Percentiles rank a stretch among this genome's conserved stretches.
Evolutionary conservation across 129 eudicot genomes (phyloP).

Genomic region (Apium graveolens): DNA sequence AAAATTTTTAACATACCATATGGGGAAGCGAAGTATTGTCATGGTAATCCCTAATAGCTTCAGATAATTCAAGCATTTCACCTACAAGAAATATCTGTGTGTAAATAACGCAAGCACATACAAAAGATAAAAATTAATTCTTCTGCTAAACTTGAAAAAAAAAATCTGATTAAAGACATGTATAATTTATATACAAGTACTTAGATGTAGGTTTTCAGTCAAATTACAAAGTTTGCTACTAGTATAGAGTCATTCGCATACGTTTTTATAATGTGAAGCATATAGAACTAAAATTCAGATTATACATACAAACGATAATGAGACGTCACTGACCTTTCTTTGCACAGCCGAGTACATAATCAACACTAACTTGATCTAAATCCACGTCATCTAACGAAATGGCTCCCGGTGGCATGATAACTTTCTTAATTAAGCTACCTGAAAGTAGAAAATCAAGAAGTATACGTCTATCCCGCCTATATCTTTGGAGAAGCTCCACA

Average conservation of each 20-base stretch:
- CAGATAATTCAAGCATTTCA: conserved; percentile 88
- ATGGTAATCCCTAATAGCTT: conserved; percentile 96
- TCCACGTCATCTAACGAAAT: conserved; percentile 95
- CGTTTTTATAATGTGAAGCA: not conserved
- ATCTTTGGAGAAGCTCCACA: conserved; percentile 74
- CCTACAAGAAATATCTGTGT: conserved; percentile 29
- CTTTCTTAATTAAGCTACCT: conserved; percentile 85
- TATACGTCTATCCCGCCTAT: conserved; percentile 79
- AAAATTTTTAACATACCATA: conserved; percentile 48
- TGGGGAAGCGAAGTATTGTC: conserved; percentile 70
- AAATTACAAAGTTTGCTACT: not conserved
- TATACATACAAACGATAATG: not conserved
- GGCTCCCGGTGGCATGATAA: conserved; percentile 97
- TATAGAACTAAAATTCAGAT: not conserved
- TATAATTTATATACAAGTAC: not conserved
- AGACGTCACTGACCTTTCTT: conserved; percentile 53
- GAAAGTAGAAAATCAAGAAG: conserved; percentile 73
- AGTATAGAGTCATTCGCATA: not conserved
- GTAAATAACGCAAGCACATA: not conserved
- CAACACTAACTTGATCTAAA: conserved; percentile 99
- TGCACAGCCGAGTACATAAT: conserved; percentile 74
- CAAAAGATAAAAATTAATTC: not conserved
- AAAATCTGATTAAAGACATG: not conserved
- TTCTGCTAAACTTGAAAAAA: not conserved
- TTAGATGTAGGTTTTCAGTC: not conserved